Base-by-base conservation (phyloP, 148 eudicot genomes). In the Nyssa sinensis region DNA sequence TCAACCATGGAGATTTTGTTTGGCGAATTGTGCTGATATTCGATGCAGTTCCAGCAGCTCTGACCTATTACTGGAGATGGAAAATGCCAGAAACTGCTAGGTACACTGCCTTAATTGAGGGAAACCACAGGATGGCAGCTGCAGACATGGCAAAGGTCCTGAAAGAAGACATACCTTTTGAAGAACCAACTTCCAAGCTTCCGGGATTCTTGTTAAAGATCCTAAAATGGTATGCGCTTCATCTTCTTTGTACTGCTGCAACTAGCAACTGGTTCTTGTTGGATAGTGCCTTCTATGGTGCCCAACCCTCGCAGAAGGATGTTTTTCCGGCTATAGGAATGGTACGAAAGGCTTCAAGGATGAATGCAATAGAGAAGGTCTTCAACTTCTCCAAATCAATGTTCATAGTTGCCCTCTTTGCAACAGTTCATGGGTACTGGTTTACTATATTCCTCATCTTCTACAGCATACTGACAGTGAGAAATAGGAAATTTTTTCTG, bases 1-100 rank as follows among this genome's bases (percentile, higher is more conserved):
- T 2, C 9, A 10, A 17, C 17, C 33, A 9, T 41, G 68, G 35
- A 6, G 76, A 63, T 24, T 73, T 25, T 17, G 60, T 73, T 27
- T 73, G 76, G 76, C 37, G 69, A 4, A 73, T 73, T 33, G 53
- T 73, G 59, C 76, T 73, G 4, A 63, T 73, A 58, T 73, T 73
- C 9, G 76, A 69, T 3, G 69, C 69, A 0, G 34, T 73, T 7
- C 76, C 69, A 16, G 76, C 76, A 6, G 64, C 53, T n/a, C 33
- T 73, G 37, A 63, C 76, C 60, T 73, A 34, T 53, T 73, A 62
- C 27, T 63, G 69, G 76, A 60, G 60, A 5, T 28, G 62, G 76
- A 41, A 73, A 47, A 73, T 73, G 68, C 69, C 76, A 2, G 76
- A 73, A n/a, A 73, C 76, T 5, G 76, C 76, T 21, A 62, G 76